Conservation (phyloP, 768 basidiomycete species). For the Russula dissimulans region DNA sequence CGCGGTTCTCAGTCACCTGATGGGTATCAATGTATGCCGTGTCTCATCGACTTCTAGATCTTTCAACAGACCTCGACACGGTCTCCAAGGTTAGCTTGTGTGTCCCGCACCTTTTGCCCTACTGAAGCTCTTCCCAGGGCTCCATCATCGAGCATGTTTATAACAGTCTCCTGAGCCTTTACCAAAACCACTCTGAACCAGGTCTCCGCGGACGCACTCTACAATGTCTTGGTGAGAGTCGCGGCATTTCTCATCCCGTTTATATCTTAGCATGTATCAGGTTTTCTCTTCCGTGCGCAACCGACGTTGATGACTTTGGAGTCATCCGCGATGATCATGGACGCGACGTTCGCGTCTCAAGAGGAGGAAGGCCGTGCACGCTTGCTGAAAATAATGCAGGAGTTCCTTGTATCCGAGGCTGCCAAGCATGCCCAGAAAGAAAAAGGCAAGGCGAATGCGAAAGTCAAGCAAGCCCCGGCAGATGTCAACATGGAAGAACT, state of each 20-base stretch:
- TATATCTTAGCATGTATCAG: slow-evolving; percentile 30
- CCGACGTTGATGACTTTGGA: slow-evolving; percentile 85
- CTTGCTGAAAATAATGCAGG: slow-evolving; percentile 81
- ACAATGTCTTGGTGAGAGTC: slow-evolving; percentile 68
- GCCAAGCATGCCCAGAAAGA: slow-evolving; percentile 64
- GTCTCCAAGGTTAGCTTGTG: slow-evolving; percentile 12
- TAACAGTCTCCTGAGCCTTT: slow-evolving; percentile 56
- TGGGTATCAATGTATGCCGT: background rate
- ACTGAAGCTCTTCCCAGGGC: slow-evolving; percentile 31
- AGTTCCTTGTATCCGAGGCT: slow-evolving; percentile 80
- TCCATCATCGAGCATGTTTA: slow-evolving; percentile 83
- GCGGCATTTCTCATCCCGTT: background rate
- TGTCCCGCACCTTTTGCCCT: background rate
- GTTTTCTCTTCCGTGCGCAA: slow-evolving; percentile 87
- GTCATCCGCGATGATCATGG: slow-evolving; percentile 77
- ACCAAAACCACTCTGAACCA: slow-evolving; percentile 52
- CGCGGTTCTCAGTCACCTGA: slow-evolving; percentile 21
- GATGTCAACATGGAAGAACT: slow-evolving; percentile 87
- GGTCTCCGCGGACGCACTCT: slow-evolving; percentile 62
- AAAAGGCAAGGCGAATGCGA: slow-evolving; percentile 41
- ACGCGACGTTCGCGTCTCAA: slow-evolving; percentile 68
- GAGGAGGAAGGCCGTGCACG: slow-evolving; percentile 67
- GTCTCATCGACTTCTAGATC: slow-evolving; percentile 3
- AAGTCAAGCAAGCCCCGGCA: slow-evolving; percentile 32
- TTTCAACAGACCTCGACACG: slow-evolving; percentile 17